Conservation (phyloP, 2,329 filamentous ascomycete genomes). For the Botrytis cinerea region DNA sequence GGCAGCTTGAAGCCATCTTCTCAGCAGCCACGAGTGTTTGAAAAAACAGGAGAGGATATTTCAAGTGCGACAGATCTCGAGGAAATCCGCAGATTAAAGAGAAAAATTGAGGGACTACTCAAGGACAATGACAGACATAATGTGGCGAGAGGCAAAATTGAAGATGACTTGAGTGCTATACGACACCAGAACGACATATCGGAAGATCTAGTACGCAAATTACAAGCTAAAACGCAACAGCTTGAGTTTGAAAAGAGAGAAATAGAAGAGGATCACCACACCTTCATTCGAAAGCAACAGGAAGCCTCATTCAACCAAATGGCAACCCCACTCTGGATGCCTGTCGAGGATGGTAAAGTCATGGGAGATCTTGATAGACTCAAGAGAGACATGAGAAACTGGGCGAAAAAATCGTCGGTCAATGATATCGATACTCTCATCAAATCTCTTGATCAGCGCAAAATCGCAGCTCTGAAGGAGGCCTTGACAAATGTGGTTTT, state of each 20-base stretch:
- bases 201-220: background rate
- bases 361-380: conserved; percentile 21
- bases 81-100: no score
- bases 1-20: no score
- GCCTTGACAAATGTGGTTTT: background rate
- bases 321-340: conserved; percentile 17
- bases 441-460: no score
- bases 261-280: conserved; percentile 4
- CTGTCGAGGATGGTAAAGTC: conserved; percentile 22
- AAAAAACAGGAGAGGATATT: no score
- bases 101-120: no score
- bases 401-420: conserved; percentile 16
- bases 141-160: no score
- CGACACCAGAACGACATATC: no score
- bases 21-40: no score
- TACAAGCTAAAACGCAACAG: background rate
- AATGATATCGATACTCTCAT: background rate
- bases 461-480: no score
- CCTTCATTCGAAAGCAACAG: conserved; percentile 25
- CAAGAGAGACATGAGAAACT: conserved; percentile 22
- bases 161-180: no score
- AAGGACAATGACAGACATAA: no score
- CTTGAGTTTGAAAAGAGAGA: conserved; percentile 1
- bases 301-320: conserved; percentile 25
- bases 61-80: no score